Conservation (phyloP, 1,284 basidiomycete species). For the Meira nashicola region DNA sequence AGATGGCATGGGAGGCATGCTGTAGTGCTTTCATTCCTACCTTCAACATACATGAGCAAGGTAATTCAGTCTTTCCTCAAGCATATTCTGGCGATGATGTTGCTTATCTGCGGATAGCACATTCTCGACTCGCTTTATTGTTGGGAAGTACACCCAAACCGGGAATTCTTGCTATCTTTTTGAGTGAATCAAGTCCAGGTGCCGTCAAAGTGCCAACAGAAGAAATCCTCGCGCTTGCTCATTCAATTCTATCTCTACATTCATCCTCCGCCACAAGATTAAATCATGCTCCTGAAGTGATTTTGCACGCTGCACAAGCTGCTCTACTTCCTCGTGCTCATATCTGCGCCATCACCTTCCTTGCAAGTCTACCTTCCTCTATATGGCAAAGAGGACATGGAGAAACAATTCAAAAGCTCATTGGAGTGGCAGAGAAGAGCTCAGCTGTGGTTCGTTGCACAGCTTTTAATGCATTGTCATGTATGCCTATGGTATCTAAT, state of each 20-base stretch:
- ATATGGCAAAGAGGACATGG: background rate
- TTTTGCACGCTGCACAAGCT: constrained; percentile 3
- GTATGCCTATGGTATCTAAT: background rate
- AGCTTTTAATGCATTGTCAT: background rate
- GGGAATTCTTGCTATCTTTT: constrained; percentile 1
- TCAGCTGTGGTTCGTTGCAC: constrained; percentile 4
- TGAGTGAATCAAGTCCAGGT: background rate
- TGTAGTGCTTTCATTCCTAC: background rate
- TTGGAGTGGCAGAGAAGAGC: background rate
- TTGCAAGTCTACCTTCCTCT: background rate
- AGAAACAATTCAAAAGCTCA: background rate
- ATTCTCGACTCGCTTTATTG: constrained; percentile 11
- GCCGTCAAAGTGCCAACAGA: background rate
- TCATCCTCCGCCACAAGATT: background rate
- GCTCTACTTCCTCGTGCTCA: constrained; percentile 3
- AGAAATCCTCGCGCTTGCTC: background rate
- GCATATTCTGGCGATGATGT: background rate
- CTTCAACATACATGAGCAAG: background rate
- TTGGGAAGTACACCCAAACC: background rate
- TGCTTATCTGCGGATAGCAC: background rate
- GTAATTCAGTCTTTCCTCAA: background rate
- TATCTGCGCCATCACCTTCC: constrained; percentile 5
- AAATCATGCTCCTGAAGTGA: background rate
- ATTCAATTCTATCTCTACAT: constrained; percentile 1
- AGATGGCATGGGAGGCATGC: constrained; percentile 3